Evolutionary conservation across 495 filamentous ascomycete species (phyloP).

Genomic region (Staphylotrichum longicolle): DNA sequence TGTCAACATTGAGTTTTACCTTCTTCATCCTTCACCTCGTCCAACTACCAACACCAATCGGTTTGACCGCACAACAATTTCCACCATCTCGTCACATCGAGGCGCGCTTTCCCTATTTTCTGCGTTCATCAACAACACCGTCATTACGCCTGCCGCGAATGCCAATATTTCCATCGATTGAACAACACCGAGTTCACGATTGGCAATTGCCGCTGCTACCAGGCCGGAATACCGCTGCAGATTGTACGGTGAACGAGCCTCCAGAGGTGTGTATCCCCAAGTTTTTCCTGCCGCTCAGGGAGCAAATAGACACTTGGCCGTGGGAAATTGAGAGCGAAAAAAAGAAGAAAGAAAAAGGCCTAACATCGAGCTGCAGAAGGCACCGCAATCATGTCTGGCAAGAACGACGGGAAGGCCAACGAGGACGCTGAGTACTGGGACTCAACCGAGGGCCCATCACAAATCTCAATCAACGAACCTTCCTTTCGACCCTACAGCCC

Average conservation of each 20-base stretch:
- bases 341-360: not conserved
- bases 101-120: not conserved
- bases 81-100: not conserved
- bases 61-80: not conserved
- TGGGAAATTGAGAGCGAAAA: not conserved
- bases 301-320: not conserved
- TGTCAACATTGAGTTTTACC: not conserved
- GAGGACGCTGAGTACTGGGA: not conserved
- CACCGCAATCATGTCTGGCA: constrained; percentile 14
- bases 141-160: not conserved
- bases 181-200: not conserved
- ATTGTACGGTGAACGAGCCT: not conserved
- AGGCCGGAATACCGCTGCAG: not conserved
- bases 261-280: not conserved
- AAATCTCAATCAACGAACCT: constrained; percentile 1
- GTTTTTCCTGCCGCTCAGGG: not conserved
- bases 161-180: not conserved
- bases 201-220: too few species aligned
- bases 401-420: constrained; percentile 7
- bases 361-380: not conserved
- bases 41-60: not conserved
- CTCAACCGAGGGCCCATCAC: constrained; percentile 5
- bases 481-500: not conserved
- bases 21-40: not conserved
- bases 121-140: not conserved